Base-by-base conservation (phyloP, 2,329 filamentous ascomycete genomes). In the Tolypocladium guangdongense region DNA sequence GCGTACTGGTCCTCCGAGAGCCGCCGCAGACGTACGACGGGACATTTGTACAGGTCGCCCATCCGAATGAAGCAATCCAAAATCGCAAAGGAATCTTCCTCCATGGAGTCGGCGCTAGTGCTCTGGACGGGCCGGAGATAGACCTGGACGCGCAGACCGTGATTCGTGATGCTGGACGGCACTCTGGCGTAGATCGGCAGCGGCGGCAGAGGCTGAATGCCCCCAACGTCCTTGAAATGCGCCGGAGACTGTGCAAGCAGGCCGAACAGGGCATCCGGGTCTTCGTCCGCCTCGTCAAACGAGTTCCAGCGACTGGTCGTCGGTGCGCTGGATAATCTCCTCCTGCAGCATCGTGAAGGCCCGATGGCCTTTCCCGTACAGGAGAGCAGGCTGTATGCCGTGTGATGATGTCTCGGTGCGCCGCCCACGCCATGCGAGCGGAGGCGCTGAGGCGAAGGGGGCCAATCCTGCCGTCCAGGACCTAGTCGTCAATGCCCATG, bases 351-450 rank as follows among this genome's bases (percentile, higher is more conserved):
- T 54, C 35, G 57, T 37, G 49, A 62, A 62, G 1, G 59, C 58
- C 10, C 53, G 52, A 11, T 51, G 45, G 1, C 59, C 59, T 37
- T 62, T 59, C 22, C 59, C 60, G 36, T 61, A 62, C 2, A 62
- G 52, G 22, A 62, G 53, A 6, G 59, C n/a, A 62, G 50, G 30
- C 59, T 60, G 49, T 62, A 62, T 2, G 60, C 60, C 33, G 53
- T 56, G 46, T 62, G 4, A 59, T 61, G 11, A 59, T 61, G 18
- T 52, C 37, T 1, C 59, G 48, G 10, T 54, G 43, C 24, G 58
- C 50, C 10, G 54, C 52, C 60, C 60, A 62, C 11, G 54, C 49
- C 58, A 62, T 59, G 47, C 58, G 55, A 30, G 24, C 24, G 3
- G 41, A 45, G 14, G 24, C 41, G 16, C 41, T 45, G 24, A 45